A percentile compares a stretch with the other conserved stretches of the same genome.
Conservation (phyloP, 441 rosid genomes). For the Macaranga tanarius region DNA sequence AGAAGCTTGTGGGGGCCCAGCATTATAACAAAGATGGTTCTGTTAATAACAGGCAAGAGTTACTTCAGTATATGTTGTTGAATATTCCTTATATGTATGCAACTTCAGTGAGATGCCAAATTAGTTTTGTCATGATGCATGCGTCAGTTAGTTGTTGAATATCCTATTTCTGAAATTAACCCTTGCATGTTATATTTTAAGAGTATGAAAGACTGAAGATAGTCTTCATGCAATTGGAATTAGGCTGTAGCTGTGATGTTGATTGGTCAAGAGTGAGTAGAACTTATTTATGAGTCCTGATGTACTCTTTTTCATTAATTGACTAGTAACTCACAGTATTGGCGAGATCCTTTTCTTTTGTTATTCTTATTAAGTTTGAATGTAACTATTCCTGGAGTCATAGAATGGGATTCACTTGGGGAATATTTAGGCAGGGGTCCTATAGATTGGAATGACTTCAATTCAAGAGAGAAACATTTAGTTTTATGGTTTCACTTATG, state of each 20-base stretch:
- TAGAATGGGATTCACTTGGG: not conserved
- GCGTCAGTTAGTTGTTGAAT: not conserved
- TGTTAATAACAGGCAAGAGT: constrained; percentile 79
- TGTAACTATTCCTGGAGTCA: not conserved
- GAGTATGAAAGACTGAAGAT: not conserved
- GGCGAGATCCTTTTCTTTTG: not conserved
- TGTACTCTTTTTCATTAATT: not conserved
- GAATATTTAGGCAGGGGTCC: not conserved
- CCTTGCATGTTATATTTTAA: not conserved
- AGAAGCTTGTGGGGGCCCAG: constrained; percentile 84
- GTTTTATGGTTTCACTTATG: not conserved
- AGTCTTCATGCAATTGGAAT: not conserved
- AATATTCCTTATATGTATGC: not conserved
- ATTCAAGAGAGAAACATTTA: not conserved
- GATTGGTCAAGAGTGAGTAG: not conserved
- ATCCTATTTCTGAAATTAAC: not conserved
- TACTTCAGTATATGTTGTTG: not conserved
- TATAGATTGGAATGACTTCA: not conserved
- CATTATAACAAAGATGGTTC: constrained; percentile 97
- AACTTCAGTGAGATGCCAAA: constrained; percentile 3
- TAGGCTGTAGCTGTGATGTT: not conserved
- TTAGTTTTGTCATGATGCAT: not conserved
- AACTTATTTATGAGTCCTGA: not conserved
- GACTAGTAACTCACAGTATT: not conserved
- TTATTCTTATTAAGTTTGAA: not conserved